Conservation (phyloP, 2,329 filamentous ascomycete genomes). For the Colletotrichum godetiae region DNA sequence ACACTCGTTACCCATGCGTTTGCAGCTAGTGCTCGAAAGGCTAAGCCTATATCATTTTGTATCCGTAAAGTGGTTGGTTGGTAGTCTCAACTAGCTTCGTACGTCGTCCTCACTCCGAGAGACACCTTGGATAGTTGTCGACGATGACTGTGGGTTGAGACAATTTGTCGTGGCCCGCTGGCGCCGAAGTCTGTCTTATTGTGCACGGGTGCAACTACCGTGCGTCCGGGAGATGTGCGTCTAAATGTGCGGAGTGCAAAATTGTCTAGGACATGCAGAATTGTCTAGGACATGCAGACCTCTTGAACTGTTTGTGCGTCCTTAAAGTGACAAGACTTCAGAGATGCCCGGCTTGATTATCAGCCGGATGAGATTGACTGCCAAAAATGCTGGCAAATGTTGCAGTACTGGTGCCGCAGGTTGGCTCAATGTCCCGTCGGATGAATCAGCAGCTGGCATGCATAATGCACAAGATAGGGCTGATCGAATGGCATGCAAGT, state of each 20-base stretch:
- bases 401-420: background rate
- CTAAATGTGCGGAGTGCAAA: background rate
- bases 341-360: background rate
- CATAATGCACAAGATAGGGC: background rate
- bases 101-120: background rate
- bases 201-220: background rate
- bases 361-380: background rate
- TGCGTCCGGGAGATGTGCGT: background rate
- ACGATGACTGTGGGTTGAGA: background rate
- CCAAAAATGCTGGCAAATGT: background rate
- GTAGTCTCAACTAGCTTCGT: background rate
- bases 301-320: background rate
- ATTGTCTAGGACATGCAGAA: background rate
- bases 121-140: background rate
- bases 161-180: constrained; percentile 3
- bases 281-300: constrained; percentile 12
- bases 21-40: background rate
- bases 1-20: background rate
- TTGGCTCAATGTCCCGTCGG: background rate
- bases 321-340: background rate
- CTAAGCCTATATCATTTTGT: background rate
- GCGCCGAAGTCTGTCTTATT: background rate
- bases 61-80: background rate
- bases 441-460: background rate
- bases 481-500: background rate